Percentiles rank a stretch among this genome's conserved stretches.
phyloP scores from a whole-genome alignment of 352 stramenopile species.

The Globisporangium orthogonon region DNA sequence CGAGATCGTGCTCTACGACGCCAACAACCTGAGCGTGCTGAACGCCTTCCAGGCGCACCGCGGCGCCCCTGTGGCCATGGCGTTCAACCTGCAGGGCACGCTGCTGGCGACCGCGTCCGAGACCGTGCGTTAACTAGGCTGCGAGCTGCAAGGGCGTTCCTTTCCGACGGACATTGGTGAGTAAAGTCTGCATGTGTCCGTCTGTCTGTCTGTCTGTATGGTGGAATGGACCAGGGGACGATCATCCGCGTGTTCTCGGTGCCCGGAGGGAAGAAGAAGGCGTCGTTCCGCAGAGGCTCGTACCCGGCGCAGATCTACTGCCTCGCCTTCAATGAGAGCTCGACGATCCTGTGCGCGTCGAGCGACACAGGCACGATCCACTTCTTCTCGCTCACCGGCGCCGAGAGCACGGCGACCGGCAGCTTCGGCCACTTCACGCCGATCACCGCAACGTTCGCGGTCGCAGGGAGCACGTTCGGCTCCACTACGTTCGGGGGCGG shows the following conservation, averaged over 20 bases:
- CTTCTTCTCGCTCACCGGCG: constrained; percentile 89
- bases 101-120: constrained; percentile 88
- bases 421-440: constrained; percentile 78
- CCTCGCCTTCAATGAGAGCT: constrained; percentile 93
- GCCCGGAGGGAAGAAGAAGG: constrained; percentile 82
- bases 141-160: no score
- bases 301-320: constrained; percentile 95
- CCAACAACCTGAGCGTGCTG: constrained; percentile 88
- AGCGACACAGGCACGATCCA: constrained; percentile 96
- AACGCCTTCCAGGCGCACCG: constrained; percentile 89
- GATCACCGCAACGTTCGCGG: constrained; percentile 66
- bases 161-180: no score
- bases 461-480: constrained; percentile 51
- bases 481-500: constrained; percentile 36
- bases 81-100: constrained; percentile 83
- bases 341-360: constrained; percentile 92
- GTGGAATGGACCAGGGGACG: constrained; percentile 72
- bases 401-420: constrained; percentile 63
- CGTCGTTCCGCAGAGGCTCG: constrained; percentile 93
- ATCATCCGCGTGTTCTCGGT: constrained; percentile 97
- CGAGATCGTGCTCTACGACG: constrained; percentile 91
- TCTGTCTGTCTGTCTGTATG: no score
- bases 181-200: no score
- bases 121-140: constrained; percentile 35
- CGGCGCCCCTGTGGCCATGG: constrained; percentile 81